Evolutionary conservation across 1,284 basidiomycete species (phyloP).

Genomic region (Tilletia indica): DNA sequence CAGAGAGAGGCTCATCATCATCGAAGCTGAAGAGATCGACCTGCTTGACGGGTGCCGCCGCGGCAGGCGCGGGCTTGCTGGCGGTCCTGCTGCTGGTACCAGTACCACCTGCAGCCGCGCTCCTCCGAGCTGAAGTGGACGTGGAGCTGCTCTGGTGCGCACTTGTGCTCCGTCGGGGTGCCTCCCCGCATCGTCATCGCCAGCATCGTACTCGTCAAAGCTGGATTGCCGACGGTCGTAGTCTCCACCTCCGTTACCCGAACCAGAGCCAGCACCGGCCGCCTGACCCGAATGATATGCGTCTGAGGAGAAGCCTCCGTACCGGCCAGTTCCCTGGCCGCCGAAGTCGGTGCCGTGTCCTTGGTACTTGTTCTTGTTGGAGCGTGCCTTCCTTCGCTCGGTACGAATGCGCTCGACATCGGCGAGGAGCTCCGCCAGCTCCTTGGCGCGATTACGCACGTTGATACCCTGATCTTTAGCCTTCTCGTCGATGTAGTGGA

Average conservation of each 20-base stretch:
- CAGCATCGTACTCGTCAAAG: slow-evolving; percentile 94
- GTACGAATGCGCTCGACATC: slow-evolving; percentile 86
- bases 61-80: slow-evolving; percentile 43
- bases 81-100: slow-evolving; percentile 50
- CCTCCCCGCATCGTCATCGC: slow-evolving; percentile 75
- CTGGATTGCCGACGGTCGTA: slow-evolving; percentile 56
- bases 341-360: slow-evolving; percentile 77
- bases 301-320: slow-evolving; percentile 80
- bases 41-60: slow-evolving; percentile 52
- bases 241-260: slow-evolving; percentile 61
- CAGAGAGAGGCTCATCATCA: slow-evolving; percentile 62
- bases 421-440: slow-evolving; percentile 80
- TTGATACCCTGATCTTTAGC: slow-evolving; percentile 99
- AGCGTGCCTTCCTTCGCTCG: slow-evolving; percentile 88
- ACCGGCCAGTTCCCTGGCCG: slow-evolving; percentile 64
- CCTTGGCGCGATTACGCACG: slow-evolving; percentile 89
- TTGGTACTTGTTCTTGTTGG: slow-evolving; percentile 86
- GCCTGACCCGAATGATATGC: slow-evolving; percentile 58
- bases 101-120: background rate
- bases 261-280: slow-evolving; percentile 57
- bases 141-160: background rate
- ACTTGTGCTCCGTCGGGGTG: background rate
- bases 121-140: no score
- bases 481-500: slow-evolving; percentile 98
- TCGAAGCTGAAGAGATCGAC: slow-evolving; percentile 76